Evolutionary conservation across 768 basidiomycete species (phyloP).

Genomic region (Polyporus arcularius): DNA sequence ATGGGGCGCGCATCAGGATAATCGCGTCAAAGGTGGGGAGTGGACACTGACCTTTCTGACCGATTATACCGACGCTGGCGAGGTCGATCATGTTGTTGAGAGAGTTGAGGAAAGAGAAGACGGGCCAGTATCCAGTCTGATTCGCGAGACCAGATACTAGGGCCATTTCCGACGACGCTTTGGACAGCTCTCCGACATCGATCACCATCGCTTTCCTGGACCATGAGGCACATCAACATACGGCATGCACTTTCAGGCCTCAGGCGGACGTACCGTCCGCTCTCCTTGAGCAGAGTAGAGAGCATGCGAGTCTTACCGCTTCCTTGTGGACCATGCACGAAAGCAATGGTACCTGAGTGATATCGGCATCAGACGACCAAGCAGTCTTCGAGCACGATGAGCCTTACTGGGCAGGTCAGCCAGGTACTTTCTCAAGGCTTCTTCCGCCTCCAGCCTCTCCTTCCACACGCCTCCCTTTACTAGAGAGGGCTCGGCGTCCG

Average conservation of each 20-base stretch:
- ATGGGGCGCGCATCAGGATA: neutral
- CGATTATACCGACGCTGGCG: conserved; percentile 92
- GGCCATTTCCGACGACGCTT: conserved; percentile 66
- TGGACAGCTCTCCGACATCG: conserved; percentile 78
- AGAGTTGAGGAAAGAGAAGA: conserved; percentile 84
- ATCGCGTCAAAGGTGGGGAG: neutral
- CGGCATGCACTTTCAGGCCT: too few relatives aligned
- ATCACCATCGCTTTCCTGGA: conserved; percentile 72
- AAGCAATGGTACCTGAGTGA: conserved; percentile 63
- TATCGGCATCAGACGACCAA: neutral
- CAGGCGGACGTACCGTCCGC: conserved; percentile 45
- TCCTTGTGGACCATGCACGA: conserved; percentile 82
- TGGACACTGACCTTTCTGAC: conserved; percentile 77
- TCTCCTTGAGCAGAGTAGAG: conserved; percentile 50
- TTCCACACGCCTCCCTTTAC: conserved; percentile 66
- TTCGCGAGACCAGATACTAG: conserved; percentile 68
- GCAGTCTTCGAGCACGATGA: neutral
- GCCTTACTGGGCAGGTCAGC: conserved; percentile 71
- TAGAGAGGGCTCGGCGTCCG: conserved; percentile 12
- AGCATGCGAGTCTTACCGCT: conserved; percentile 75
- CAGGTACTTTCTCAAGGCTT: conserved; percentile 67
- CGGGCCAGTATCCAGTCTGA: conserved; percentile 88
- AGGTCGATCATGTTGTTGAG: conserved; percentile 85
- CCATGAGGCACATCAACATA: neutral
- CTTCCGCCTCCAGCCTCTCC: conserved; percentile 79